A percentile compares a stretch with the other conserved stretches of the same genome.
Conservation (phyloP, 306 rosid genomes). For the Biancaea sappan region DNA sequence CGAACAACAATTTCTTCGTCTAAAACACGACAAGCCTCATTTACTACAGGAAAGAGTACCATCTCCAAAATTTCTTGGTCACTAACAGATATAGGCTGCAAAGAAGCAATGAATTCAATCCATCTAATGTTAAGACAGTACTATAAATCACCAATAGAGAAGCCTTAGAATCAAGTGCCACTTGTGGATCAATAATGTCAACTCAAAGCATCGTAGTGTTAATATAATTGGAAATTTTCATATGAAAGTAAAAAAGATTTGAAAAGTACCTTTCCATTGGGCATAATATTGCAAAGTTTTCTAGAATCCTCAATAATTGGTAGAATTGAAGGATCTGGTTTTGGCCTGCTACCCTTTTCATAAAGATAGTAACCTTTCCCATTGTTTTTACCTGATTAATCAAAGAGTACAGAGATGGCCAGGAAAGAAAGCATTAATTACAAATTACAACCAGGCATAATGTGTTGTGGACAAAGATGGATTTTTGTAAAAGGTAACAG, state of each 20-base stretch:
- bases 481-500: background rate
- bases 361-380: slow-evolving; percentile 83
- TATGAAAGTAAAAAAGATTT: slow-evolving; percentile 11
- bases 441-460: background rate
- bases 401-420: slow-evolving; percentile 2
- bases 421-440: slow-evolving; percentile 38
- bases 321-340: slow-evolving; percentile 72
- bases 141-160: background rate
- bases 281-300: slow-evolving; percentile 68
- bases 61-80: slow-evolving; percentile 93
- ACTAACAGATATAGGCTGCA: slow-evolving; percentile 76
- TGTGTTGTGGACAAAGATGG: slow-evolving; percentile 6
- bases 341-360: slow-evolving; percentile 86
- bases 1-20: slow-evolving; percentile 83
- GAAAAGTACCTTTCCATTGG: slow-evolving; percentile 76
- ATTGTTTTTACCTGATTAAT: slow-evolving; percentile 75
- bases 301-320: slow-evolving; percentile 77
- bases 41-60: slow-evolving; percentile 91
- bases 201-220: slow-evolving; percentile 10
- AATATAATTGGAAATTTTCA: slow-evolving; percentile 16
- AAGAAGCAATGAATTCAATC: slow-evolving; percentile 19
- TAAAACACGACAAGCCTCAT: slow-evolving; percentile 92
- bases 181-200: slow-evolving; percentile 1
- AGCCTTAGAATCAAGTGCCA: slow-evolving; percentile 9
- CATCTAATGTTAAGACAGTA: slow-evolving; percentile 3